Conservation (phyloP, 495 filamentous ascomycete species). For the Staphylotrichum tortipilum region DNA sequence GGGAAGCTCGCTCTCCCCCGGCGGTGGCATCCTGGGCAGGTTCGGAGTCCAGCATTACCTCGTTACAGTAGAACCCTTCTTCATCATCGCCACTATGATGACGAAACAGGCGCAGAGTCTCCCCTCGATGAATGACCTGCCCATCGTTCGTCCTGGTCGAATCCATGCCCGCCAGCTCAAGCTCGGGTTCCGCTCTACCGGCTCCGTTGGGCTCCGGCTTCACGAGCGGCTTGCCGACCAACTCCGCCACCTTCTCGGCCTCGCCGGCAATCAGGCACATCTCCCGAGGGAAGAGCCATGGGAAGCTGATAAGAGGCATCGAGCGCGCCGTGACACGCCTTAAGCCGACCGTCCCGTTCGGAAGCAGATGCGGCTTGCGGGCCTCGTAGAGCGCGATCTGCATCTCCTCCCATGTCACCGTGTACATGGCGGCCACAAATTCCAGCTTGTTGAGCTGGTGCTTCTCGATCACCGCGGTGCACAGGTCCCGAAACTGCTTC, state of each 20-base stretch:
- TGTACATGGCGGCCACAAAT: constrained; percentile 82
- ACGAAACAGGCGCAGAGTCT: constrained; percentile 25
- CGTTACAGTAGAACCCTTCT: constrained; percentile 1
- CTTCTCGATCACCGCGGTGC: constrained; percentile 55
- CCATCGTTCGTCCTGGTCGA: constrained; percentile 20
- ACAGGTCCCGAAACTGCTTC: constrained; percentile 55
- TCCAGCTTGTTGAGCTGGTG: constrained; percentile 49
- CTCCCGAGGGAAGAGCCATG: constrained; percentile 74
- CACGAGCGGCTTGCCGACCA: too few species aligned
- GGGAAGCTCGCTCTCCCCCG: neutral
- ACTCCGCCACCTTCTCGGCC: neutral
- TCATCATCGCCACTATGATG: constrained; percentile 22
- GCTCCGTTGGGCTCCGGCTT: neutral
- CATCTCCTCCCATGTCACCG: constrained; percentile 65
- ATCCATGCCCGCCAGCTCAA: constrained; percentile 9
- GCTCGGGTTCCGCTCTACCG: neutral
- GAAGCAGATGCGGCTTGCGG: constrained; percentile 29
- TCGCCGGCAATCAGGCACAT: constrained; percentile 60
- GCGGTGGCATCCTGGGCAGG: neutral
- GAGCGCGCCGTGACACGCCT: constrained; percentile 33
- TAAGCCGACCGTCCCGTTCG: constrained; percentile 26
- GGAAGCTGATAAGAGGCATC: constrained; percentile 85
- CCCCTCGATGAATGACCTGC: constrained; percentile 23
- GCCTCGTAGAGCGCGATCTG: constrained; percentile 42
- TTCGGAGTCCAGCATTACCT: neutral